Evolutionary conservation across 805 yeast genomes (phyloP).

Genomic region (Torulaspora maleeae): DNA sequence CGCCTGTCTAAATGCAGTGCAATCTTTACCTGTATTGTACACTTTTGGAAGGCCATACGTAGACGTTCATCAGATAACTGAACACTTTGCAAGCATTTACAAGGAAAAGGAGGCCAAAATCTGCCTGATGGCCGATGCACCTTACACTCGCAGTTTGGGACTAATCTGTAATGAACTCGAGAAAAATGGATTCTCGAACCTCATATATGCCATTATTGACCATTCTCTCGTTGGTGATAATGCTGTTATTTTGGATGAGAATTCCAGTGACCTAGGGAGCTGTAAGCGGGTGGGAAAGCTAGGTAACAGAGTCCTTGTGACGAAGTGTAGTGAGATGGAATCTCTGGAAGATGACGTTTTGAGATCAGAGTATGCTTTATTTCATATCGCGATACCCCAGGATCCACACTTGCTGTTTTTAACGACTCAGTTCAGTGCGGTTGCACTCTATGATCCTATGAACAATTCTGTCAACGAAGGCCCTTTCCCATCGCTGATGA

Average conservation of each 20-base stretch:
- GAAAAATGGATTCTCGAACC: slow-evolving; percentile 32
- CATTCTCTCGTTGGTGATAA: slow-evolving; percentile 25
- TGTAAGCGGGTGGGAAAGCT: slow-evolving; percentile 29
- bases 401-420: slow-evolving; percentile 73
- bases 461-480: slow-evolving; percentile 40
- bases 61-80: slow-evolving; percentile 39
- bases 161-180: slow-evolving; percentile 38
- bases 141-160: slow-evolving; percentile 48
- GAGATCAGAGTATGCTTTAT: slow-evolving; percentile 49
- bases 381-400: slow-evolving; percentile 70
- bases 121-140: slow-evolving; percentile 70
- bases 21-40: slow-evolving; percentile 67
- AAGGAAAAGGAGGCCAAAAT: slow-evolving; percentile 42
- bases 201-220: slow-evolving; percentile 42
- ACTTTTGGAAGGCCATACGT: slow-evolving; percentile 68
- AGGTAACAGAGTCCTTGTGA: slow-evolving; percentile 31
- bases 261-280: background rate
- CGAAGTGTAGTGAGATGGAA: slow-evolving; percentile 28
- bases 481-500: slow-evolving; percentile 74
- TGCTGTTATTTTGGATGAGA: slow-evolving; percentile 36
- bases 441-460: slow-evolving; percentile 48
- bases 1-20: slow-evolving; percentile 81
- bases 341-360: slow-evolving; percentile 17
- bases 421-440: slow-evolving; percentile 60
- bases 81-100: slow-evolving; percentile 42